These are phyloP conservation scores for Leptodontidium sp. DNA, from an alignment of 2,329 filamentous ascomycete species.

Conservation along the genomic window DNA sequence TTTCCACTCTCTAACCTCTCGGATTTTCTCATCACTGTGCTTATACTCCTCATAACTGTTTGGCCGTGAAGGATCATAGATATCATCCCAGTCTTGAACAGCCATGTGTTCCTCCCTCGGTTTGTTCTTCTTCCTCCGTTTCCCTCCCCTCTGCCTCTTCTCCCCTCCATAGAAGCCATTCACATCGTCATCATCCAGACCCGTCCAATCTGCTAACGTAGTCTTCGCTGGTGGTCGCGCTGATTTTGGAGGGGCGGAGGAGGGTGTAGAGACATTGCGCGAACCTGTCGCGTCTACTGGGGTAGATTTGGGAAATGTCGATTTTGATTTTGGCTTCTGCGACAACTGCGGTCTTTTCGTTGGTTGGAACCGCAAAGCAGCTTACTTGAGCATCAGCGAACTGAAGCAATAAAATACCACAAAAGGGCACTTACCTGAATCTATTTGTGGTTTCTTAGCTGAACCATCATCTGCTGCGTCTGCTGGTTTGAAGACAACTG, in stretches of 20 bases:
- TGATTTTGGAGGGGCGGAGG: slow-evolving; percentile 44
- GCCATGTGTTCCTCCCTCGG: slow-evolving; percentile 70
- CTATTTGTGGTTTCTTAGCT: slow-evolving; percentile 67
- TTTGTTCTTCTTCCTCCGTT: slow-evolving; percentile 72
- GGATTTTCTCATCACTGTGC: slow-evolving; percentile 82
- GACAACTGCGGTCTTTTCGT: slow-evolving; percentile 78
- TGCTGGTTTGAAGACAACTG: slow-evolving; percentile 71
- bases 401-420: slow-evolving; percentile 44
- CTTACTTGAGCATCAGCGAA: slow-evolving; percentile 57
- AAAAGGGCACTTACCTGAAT: slow-evolving; percentile 62
- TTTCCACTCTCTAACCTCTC: slow-evolving; percentile 87
- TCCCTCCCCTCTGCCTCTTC: slow-evolving; percentile 77
- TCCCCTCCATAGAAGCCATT: slow-evolving; percentile 65
- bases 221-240: slow-evolving; percentile 63
- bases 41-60: slow-evolving; percentile 88
- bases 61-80: slow-evolving; percentile 85
- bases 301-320: slow-evolving; percentile 60
- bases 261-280: slow-evolving; percentile 43
- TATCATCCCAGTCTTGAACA: slow-evolving; percentile 83
- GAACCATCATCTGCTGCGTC: slow-evolving; percentile 54
- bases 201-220: slow-evolving; percentile 82
- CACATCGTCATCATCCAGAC: slow-evolving; percentile 81
- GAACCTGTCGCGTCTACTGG: slow-evolving; percentile 39
- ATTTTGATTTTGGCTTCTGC: slow-evolving; percentile 68
- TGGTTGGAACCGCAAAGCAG: slow-evolving; percentile 84